A percentile compares a stretch with the other conserved stretches of the same genome.
phyloP scores from a whole-genome alignment of 2,329 filamentous ascomycete species.

The Lasiodiplodia sp. region DNA sequence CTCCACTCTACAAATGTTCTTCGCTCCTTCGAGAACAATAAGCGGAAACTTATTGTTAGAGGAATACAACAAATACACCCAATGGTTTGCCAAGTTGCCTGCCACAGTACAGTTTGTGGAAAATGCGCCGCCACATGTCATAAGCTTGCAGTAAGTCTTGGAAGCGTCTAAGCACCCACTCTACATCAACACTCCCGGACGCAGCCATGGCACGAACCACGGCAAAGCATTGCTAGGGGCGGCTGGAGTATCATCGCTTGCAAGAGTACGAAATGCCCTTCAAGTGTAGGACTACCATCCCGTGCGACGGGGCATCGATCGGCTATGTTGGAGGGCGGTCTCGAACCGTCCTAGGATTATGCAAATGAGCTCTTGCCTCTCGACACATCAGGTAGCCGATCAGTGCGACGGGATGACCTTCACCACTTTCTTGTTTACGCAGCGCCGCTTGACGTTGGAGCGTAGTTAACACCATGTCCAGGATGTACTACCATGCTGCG shows the following conservation, averaged over 20 bases:
- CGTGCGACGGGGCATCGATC: background rate
- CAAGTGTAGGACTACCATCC: background rate
- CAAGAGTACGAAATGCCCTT: background rate
- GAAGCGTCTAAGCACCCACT: background rate
- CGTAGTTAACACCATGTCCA: constrained; percentile 15
- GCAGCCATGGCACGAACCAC: background rate
- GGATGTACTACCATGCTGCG: constrained; percentile 35
- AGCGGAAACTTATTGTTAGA: constrained; percentile 33
- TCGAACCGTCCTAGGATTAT: background rate
- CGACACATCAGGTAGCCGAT: background rate
- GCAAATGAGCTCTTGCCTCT: background rate
- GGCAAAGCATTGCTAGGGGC: background rate
- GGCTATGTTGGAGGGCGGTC: background rate
- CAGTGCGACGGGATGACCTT: background rate
- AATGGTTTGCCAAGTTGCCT: constrained; percentile 32
- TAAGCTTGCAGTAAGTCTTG: constrained; percentile 34
- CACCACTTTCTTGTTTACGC: background rate
- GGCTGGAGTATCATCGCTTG: background rate
- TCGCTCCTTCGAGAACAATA: constrained; percentile 32
- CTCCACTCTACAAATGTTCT: constrained; percentile 36
- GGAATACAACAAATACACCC: constrained; percentile 33
- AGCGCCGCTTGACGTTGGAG: background rate
- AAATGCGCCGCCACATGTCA: constrained; percentile 33
- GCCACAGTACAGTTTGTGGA: constrained; percentile 27
- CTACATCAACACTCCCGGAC: background rate